phyloP scores from a whole-genome alignment of 805 yeast genomes.

The Pichia gijzeniarum region DNA sequence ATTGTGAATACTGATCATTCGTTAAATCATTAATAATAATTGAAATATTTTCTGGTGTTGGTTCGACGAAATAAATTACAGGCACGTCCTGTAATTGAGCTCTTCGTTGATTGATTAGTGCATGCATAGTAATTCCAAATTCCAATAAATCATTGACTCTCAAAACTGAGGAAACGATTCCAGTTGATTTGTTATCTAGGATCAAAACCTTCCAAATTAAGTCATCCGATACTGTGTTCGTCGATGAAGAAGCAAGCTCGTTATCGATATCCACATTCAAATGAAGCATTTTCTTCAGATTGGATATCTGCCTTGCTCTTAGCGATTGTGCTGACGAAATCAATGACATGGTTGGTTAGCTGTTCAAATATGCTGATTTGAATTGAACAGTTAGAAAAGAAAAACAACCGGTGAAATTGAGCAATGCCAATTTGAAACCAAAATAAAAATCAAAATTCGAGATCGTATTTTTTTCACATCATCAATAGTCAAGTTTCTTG shows the following conservation, averaged over 20 bases:
- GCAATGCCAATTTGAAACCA: neutral
- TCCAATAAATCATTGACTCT: constrained; percentile 85
- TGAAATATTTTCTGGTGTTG: constrained; percentile 70
- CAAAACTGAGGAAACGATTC: constrained; percentile 83
- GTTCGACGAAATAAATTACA: constrained; percentile 85
- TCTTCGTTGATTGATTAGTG: constrained; percentile 62
- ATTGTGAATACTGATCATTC: constrained; percentile 68
- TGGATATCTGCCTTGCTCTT: constrained; percentile 27
- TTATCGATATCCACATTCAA: constrained; percentile 70
- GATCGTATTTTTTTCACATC: too few species aligned
- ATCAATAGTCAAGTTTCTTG: too few species aligned
- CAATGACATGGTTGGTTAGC: constrained; percentile 14
- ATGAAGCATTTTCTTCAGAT: constrained; percentile 78
- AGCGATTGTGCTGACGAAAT: constrained; percentile 16
- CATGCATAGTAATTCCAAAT: constrained; percentile 89
- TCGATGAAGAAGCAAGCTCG: constrained; percentile 41
- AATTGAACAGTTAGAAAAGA: neutral
- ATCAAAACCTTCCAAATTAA: constrained; percentile 88
- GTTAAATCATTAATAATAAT: constrained; percentile 66
- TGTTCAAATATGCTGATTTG: neutral
- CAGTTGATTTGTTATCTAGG: constrained; percentile 74
- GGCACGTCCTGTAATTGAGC: constrained; percentile 93
- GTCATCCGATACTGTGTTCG: constrained; percentile 47
- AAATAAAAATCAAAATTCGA: too few species aligned
- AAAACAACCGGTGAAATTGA: neutral